Base-by-base conservation (phyloP, 83 land plant genomes). In the Picea mariana region DNA sequence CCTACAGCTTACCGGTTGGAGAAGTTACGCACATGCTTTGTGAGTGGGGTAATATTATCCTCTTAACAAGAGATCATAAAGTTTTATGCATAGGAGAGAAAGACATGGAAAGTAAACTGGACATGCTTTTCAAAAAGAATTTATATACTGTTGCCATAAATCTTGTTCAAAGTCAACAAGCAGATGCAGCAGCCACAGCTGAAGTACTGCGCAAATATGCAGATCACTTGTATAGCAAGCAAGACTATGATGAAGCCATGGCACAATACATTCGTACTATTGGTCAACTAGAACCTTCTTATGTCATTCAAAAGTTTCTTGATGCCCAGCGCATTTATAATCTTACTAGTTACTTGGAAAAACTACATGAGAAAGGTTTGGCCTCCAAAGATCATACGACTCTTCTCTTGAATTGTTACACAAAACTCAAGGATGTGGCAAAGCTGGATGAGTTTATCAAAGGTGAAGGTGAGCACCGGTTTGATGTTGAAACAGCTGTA, bases 351-450 rank as follows among this genome's bases (percentile, higher is more conserved):
- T 97, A 97, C 83, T 84, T 97, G 83, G 99, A 97, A 81, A 95
- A 95, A 62, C 85, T 97, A 34, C 99, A 97, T 90, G 99, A 97
- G 81, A 95, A 92, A 81, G 96, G 96, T 26, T 83, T 97, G 81
- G 99, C 98, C 65, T 92, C 98, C 21, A 95, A 97, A 77, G 99
- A 97, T 80, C 99, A 97, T 81, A 97, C 96, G 26, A 95, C 96
- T 47, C 91, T 97, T 77, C 90, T 97, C 73, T 76, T 97, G 49
- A 97, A 97, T 73, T 97, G 99, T 86, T 97, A 95, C 84, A 93
- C 96, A 62, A 97, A 97, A 81, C 78, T 97, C 77, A 97, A 97
- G 87, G 99, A 95, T 88, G 95, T 95, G 44, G 89, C 92, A 16
- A 97, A 97, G 81, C 75, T 95, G 75, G 92, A 95, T 80, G 64